Base-by-base conservation (phyloP, 2,329 filamentous ascomycete genomes). In the Trichoderma asperellum region DNA sequence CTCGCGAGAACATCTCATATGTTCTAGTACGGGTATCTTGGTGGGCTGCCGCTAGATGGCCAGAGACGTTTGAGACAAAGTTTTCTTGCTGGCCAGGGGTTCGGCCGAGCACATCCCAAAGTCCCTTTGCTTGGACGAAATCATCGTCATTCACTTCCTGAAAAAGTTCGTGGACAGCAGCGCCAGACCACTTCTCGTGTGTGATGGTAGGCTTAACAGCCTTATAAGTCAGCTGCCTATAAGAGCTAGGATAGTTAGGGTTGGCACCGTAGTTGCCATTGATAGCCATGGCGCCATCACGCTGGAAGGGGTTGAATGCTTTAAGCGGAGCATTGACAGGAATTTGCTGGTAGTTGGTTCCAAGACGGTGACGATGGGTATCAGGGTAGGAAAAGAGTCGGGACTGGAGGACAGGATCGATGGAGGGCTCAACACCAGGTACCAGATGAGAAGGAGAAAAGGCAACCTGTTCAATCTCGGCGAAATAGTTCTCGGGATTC, bases 271-370 rank as follows among this genome's bases (percentile, higher is more conserved):
- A 88, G 80, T 89, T 89, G 68, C 82, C 82, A 79, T 93, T 91
- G 76, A 88, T 83, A 69, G 89, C 86, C 90, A 93, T 93, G 70
- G 78, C 76, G 18, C 92, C 92, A 75, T 93, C 91, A 71, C 91
- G 88, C 78, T 93, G 90, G 83, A 89, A 92, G 72, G 91, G 91
- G 73, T 91, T 84, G 83, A 87, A 84, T 80, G 82, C 82, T 80
- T 75, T 82, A 78, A 81, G 82, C 0, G 87, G 84, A 64, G 82
- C 82, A 79, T 90, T 90, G 73, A 88, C 85, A 27, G 88, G 88
- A 66, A 90, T 85, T 75, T 90, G 87, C 73, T 89, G 85, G 78
- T 89, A 90, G 80, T 91, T 91, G 62, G 83, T 82, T 40, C 88
- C 88, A 2, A 90, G 80, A 56, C 89, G 87, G 78, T 91, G 86